These are phyloP conservation scores for Dictyostelium discoideum DNA, from an alignment of 78 protist species.

Conservation along the genomic window DNA sequence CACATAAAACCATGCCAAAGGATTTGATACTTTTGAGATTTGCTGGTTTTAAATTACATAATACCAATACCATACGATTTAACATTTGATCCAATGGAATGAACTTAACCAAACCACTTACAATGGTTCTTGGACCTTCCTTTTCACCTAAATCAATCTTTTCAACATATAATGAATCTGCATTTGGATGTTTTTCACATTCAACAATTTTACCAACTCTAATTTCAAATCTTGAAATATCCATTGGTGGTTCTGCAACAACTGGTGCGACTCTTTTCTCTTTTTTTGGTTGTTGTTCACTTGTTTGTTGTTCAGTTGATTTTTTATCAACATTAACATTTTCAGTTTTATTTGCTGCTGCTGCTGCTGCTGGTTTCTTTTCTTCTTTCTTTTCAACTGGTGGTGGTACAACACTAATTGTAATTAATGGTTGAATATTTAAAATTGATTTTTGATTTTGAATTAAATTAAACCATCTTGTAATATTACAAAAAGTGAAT, in stretches of 20 bases:
- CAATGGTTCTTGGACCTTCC: conserved; percentile 81
- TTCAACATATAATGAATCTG: conserved; percentile 91
- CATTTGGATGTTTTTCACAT: conserved; percentile 81
- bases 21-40: conserved; percentile 84
- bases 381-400: conserved; percentile 63
- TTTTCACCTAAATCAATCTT: conserved; percentile 91
- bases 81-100: conserved; percentile 76
- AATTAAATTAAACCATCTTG: conserved; percentile 73
- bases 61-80: conserved; percentile 82
- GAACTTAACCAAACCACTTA: conserved; percentile 86
- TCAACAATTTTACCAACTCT: conserved; percentile 90
- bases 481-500: conserved; percentile 63
- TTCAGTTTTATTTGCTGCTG: background rate
- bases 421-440: conserved; percentile 36
- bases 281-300: background rate
- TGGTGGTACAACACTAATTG: conserved; percentile 62
- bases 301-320: background rate
- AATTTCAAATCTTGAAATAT: conserved; percentile 86
- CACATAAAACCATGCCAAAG: conserved; percentile 92
- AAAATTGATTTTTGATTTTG: conserved; percentile 34
- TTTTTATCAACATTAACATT: conserved; percentile 37
- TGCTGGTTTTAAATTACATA: conserved; percentile 88
- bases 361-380: conserved; percentile 30
- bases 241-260: conserved; percentile 65
- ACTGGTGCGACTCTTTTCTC: conserved; percentile 37